A percentile compares a stretch with the other conserved stretches of the same genome.
These are phyloP conservation scores for Paratinospora sagittata DNA, from an alignment of 164 flowering plant species.

Conservation along the genomic window DNA sequence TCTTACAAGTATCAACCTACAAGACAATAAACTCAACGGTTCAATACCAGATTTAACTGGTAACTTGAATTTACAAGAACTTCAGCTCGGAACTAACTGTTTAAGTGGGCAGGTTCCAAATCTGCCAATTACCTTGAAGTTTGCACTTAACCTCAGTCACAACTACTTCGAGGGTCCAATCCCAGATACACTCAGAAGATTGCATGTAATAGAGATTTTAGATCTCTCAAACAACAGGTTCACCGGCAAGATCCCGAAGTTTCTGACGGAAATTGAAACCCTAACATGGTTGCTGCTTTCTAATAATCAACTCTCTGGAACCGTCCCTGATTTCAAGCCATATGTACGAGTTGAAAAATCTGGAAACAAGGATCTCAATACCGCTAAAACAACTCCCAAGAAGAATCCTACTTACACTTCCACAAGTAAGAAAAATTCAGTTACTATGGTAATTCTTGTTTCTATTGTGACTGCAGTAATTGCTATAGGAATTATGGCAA, in stretches of 20 bases:
- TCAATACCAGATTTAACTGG: conserved; percentile 36
- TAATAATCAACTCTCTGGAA: conserved; percentile 55
- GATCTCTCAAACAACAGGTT: conserved; percentile 65
- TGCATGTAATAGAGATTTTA: conserved; percentile 42
- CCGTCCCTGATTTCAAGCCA: conserved; percentile 29
- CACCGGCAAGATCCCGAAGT: conserved; percentile 46
- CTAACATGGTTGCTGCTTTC: conserved; percentile 42
- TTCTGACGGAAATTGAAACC: conserved; percentile 22
- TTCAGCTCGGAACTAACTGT: conserved; percentile 51
- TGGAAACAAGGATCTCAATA: conserved; percentile 33
- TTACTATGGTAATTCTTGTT: conserved; percentile 20
- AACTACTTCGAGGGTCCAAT: conserved; percentile 54
- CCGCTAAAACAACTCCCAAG: background rate
- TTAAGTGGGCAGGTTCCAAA: conserved; percentile 43
- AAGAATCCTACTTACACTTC: background rate
- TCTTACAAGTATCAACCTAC: conserved; percentile 37
- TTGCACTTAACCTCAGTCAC: conserved; percentile 61
- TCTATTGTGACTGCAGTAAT: conserved; percentile 30
- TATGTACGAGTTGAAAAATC: conserved; percentile 13
- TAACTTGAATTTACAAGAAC: conserved; percentile 34
- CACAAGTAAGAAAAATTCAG: conserved; percentile 24
- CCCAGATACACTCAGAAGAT: conserved; percentile 28
- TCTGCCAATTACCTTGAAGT: conserved; percentile 46
- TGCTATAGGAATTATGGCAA: conserved; percentile 17
- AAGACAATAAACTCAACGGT: conserved; percentile 46